phyloP scores from a whole-genome alignment of 257 asterid genomes.

The Nicotiana undulata region DNA sequence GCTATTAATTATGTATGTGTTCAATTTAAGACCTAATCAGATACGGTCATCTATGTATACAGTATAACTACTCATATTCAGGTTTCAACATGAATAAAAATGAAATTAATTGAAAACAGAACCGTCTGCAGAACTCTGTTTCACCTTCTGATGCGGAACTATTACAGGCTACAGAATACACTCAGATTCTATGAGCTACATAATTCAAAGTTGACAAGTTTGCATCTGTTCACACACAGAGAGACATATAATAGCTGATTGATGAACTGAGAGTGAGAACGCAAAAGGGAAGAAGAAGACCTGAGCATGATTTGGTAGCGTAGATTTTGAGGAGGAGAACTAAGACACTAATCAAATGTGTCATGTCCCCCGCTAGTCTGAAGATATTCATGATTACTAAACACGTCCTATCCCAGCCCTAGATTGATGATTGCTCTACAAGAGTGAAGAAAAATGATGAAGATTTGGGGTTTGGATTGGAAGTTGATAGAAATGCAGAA shows the following conservation, averaged over 20 bases:
- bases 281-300: constrained; percentile 27
- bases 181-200: not conserved
- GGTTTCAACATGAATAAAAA: not conserved
- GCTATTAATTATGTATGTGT: not conserved
- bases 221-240: not conserved
- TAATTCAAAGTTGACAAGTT: not conserved
- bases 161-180: not conserved
- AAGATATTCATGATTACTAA: constrained; percentile 57
- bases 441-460: not conserved
- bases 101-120: not conserved
- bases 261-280: not conserved
- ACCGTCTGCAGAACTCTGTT: not conserved
- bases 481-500: not conserved
- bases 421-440: not conserved
- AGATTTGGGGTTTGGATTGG: not conserved
- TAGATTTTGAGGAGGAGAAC: constrained; percentile 90
- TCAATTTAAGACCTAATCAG: not conserved
- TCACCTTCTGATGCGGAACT: not conserved
- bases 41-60: not conserved
- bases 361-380: constrained; percentile 94
- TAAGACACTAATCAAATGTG: constrained; percentile 76
- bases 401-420: not conserved
- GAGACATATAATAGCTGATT: not conserved
- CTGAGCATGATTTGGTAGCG: constrained; percentile 93
- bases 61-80: not conserved